Percentiles rank a stretch among this genome's conserved stretches.
These are phyloP conservation scores for Penicillium alfredii DNA, from an alignment of 495 filamentous ascomycete genomes.

Conservation along the genomic window DNA sequence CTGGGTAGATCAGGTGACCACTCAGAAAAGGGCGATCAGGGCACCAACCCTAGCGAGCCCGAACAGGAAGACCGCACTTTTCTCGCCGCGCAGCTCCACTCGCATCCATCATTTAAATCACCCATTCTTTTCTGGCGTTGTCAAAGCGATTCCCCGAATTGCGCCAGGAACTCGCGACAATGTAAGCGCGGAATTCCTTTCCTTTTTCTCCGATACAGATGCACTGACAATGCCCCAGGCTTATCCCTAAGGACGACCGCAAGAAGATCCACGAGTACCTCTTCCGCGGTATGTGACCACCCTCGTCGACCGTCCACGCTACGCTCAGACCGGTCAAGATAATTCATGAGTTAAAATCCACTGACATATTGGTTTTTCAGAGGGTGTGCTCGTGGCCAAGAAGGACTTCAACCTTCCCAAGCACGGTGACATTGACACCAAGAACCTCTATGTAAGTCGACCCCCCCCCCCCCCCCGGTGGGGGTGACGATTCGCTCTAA, in stretches of 20 bases:
- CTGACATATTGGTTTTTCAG: constrained; percentile 38
- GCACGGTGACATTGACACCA: constrained; percentile 93
- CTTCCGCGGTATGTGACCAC: constrained; percentile 72
- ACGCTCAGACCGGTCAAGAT: too few relatives aligned
- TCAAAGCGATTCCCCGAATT: constrained; percentile 56
- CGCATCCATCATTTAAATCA: constrained; percentile 33
- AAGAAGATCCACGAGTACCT: constrained; percentile 99
- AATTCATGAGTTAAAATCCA: too few relatives aligned
- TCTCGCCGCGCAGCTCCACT: constrained; percentile 36
- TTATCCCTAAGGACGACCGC: constrained; percentile 99
- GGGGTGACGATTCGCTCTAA: neutral
- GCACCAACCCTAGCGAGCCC: constrained; percentile 31
- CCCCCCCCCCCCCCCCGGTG: too few relatives aligned
- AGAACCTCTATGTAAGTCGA: constrained; percentile 80
- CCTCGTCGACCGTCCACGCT: constrained; percentile 11
- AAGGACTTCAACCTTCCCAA: constrained; percentile 96
- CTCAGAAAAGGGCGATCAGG: constrained; percentile 26
- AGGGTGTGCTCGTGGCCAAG: constrained; percentile 98
- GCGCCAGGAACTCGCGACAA: constrained; percentile 56
- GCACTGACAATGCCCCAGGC: constrained; percentile 48
- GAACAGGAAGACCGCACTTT: constrained; percentile 40
- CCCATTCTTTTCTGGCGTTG: constrained; percentile 37
- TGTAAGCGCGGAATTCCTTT: constrained; percentile 28
- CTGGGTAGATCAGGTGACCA: constrained; percentile 15
- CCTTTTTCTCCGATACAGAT: neutral